These are phyloP conservation scores for Entoloma clypeatum DNA, from an alignment of 1,284 basidiomycete species.

Conservation along the genomic window DNA sequence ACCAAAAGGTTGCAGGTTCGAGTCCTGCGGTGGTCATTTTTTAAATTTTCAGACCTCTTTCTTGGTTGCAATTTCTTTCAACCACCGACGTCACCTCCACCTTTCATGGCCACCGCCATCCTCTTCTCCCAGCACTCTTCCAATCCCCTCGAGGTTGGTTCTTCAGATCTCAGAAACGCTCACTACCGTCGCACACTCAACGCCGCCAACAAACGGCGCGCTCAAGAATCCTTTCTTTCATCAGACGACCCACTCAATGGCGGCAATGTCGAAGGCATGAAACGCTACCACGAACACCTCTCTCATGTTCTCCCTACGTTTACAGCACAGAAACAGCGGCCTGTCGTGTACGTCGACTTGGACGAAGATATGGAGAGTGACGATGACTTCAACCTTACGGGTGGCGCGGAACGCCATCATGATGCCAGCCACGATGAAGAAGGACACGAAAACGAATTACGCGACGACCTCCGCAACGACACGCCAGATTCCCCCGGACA, in stretches of 20 bases:
- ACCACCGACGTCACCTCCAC: conserved; percentile 4
- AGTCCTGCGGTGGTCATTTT: conserved; percentile 78
- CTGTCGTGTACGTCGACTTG: conserved; percentile 36
- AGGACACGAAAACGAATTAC: conserved; percentile 24
- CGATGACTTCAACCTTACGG: conserved; percentile 40
- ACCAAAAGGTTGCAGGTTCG: conserved; percentile 88
- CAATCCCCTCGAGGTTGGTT: conserved; percentile 68
- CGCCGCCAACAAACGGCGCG: conserved; percentile 25
- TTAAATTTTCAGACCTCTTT: conserved; percentile 18
- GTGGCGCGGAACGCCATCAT: conserved; percentile 34
- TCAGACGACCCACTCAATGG: conserved; percentile 50
- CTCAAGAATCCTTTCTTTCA: conserved; percentile 33
- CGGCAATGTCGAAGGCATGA: conserved; percentile 37
- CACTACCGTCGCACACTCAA: conserved; percentile 41
- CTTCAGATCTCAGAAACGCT: conserved; percentile 57
- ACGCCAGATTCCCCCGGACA: conserved; percentile 34
- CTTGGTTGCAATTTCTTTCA: background rate
- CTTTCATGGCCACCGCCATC: conserved; percentile 33
- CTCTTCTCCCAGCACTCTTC: conserved; percentile 72
- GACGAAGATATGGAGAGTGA: conserved; percentile 52
- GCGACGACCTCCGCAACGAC: conserved; percentile 24
- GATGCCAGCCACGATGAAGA: conserved; percentile 29
- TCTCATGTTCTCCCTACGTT: conserved; percentile 34
- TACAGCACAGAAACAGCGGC: conserved; percentile 21
- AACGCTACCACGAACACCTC: conserved; percentile 53